These are phyloP conservation scores for Fraxinus americana DNA, from an alignment of 257 asterid genomes.

Conservation along the genomic window DNA sequence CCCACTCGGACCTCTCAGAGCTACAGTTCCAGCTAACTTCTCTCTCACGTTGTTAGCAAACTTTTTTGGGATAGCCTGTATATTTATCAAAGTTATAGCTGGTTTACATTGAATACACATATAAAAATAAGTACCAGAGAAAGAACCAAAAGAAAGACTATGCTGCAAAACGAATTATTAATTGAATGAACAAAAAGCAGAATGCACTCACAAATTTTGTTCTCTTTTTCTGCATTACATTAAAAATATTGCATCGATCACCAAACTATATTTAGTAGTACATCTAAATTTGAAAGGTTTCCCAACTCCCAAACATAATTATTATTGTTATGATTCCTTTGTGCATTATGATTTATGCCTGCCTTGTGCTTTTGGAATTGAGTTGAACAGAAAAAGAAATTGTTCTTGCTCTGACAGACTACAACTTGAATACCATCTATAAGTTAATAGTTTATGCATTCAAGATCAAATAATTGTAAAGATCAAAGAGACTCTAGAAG, in stretches of 20 bases:
- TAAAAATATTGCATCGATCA: neutral
- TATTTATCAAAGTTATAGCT: neutral
- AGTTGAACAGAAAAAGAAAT: no score
- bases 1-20: constrained; percentile 58
- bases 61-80: constrained; percentile 40
- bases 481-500: neutral
- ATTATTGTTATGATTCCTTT: no score
- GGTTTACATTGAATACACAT: neutral
- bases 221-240: neutral
- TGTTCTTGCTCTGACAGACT: no score
- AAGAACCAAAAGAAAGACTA: neutral
- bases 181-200: neutral
- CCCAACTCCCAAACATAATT: no score
- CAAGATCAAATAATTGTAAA: neutral
- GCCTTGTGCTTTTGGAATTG: no score
- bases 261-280: neutral
- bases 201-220: neutral
- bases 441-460: neutral
- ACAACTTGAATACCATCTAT: no score
- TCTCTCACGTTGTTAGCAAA: constrained; percentile 34
- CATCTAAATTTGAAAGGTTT: neutral
- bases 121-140: no score
- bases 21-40: constrained; percentile 29
- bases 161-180: neutral
- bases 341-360: no score